phyloP scores from a whole-genome alignment of 345 rosid genomes.

The Theobroma cacao region DNA sequence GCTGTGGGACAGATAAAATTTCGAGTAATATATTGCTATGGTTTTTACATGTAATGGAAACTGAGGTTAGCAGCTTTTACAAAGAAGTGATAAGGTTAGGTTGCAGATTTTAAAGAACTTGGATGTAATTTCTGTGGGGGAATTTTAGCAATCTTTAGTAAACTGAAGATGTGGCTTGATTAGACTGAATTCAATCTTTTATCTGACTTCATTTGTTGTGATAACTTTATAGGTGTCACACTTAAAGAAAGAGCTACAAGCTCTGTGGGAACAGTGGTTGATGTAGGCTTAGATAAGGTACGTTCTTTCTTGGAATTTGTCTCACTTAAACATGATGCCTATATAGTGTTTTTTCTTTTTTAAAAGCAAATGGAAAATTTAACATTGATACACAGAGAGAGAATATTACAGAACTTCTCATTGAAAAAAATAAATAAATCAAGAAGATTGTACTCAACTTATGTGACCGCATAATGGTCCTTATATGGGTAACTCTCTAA shows the following conservation, averaged over 20 bases:
- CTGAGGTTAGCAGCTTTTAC: not conserved
- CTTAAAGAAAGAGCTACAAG: slow-evolving; percentile 50
- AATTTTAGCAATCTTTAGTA: not conserved
- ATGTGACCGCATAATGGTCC: not conserved
- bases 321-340: not conserved
- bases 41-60: not conserved
- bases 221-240: slow-evolving; percentile 61
- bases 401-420: not conserved
- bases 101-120: not conserved
- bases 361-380: not conserved
- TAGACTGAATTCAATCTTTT: not conserved
- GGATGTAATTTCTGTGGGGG: not conserved
- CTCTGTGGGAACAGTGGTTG: slow-evolving; percentile 55
- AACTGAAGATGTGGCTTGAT: not conserved
- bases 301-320: not conserved
- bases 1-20: not conserved
- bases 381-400: not conserved
- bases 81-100: not conserved
- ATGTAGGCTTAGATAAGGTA: slow-evolving; percentile 93
- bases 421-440: not conserved
- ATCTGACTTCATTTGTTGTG: slow-evolving; percentile 11
- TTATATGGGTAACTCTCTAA: not conserved
- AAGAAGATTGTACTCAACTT: not conserved
- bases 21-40: not conserved
- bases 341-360: not conserved